Evolutionary conservation across 495 filamentous ascomycete genomes (phyloP), one percentile per base, ranked within the genome.

Genomic region (Xylaria intraflava): DNA sequence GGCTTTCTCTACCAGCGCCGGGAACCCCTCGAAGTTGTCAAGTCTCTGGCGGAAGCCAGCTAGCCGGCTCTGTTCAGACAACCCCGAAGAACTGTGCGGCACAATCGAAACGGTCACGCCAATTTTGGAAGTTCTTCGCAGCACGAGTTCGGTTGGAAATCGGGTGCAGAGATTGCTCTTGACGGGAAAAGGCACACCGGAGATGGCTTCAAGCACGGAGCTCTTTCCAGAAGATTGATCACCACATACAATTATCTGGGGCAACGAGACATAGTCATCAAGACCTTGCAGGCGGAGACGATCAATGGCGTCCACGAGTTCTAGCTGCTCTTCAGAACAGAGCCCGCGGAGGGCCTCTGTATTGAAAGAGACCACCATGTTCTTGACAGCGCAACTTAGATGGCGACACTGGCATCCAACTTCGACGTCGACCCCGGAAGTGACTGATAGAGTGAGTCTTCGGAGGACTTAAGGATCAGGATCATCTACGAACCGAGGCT

Each of bases 161-260:
- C 82, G 72, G 0, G 84, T 87, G 63, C 84, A 87, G 1, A 82
- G 59, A 41, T 65, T 76, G 39, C 69, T 70, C 40, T 74, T 75
- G 6, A 63, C 62, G 0, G 81, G 80, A 54, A 88, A 87, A 1
- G 74, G 68, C 6, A 87, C 72, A 22, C 80, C 77, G 3, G 82
- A 82, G 24, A 88, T 79, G 10, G 82, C 84, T 53, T 87, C 83
- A 0, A 88, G 73, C 2, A 88, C 83, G 2, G 84, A 87, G 62
- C 79, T 83, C 58, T 85, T 86, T 1, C 82, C 82, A 20, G 74
- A 73, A 0, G 78, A 84, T 51, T 85, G 78, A 65, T 84, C 77
- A 0, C 83, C 82, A 51, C 77, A 83, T 0, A 88, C 83, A 23
- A 85, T 74, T 14, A 86, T 69, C 59, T 85, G 79, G 4, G 84